phyloP scores from a whole-genome alignment of 108 stramenopile species.

The Fragilaria crotonensis region DNA sequence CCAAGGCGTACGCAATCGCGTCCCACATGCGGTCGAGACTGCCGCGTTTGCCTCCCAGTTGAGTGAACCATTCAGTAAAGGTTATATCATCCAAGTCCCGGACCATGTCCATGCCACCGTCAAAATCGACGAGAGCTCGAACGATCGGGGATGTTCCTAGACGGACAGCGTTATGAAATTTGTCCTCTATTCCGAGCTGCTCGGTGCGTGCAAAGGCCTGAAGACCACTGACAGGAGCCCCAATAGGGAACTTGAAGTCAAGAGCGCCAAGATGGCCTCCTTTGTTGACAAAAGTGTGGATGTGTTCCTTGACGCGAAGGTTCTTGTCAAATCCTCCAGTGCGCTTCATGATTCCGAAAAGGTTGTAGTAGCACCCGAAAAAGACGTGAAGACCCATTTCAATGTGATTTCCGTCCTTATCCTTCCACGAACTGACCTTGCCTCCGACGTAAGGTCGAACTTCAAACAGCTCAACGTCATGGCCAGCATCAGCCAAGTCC shows the following conservation, averaged over 20 bases:
- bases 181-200: constrained; percentile 83
- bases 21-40: constrained; percentile 95
- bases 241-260: constrained; percentile 92
- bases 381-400: constrained; percentile 98
- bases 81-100: constrained; percentile 93
- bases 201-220: constrained; percentile 89
- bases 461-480: constrained; percentile 94
- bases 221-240: constrained; percentile 89
- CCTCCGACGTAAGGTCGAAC: constrained; percentile 89
- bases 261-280: constrained; percentile 82
- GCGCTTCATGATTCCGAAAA: constrained; percentile 97
- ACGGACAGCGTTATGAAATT: constrained; percentile 88
- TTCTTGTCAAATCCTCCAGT: constrained; percentile 82
- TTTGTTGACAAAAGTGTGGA: constrained; percentile 92
- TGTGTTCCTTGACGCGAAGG: constrained; percentile 89
- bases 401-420: constrained; percentile 96
- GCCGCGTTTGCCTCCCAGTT: constrained; percentile 84
- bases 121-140: constrained; percentile 90
- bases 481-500: constrained; percentile 94
- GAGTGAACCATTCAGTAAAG: constrained; percentile 95
- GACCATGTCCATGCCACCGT: constrained; percentile 94
- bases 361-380: constrained; percentile 97
- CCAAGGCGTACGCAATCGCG: constrained; percentile 95
- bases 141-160: constrained; percentile 92
- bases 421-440: constrained; percentile 90